Conservation (phyloP, 768 basidiomycete species). For the Hypholoma fasciculare region DNA sequence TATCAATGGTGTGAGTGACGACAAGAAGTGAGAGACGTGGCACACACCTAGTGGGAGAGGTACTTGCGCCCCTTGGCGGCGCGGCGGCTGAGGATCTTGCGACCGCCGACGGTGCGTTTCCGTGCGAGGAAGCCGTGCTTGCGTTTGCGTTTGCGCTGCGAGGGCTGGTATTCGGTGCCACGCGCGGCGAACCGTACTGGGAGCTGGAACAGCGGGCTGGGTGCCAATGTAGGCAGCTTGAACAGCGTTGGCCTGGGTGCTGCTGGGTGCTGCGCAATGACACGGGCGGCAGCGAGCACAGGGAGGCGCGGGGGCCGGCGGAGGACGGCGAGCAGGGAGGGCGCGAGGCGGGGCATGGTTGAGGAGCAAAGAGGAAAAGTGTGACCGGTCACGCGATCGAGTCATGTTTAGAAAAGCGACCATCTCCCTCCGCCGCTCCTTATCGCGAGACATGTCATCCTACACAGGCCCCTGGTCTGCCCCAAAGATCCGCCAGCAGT, state of each 20-base stretch:
- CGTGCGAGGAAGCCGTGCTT: constrained; percentile 90
- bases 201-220: constrained; percentile 38
- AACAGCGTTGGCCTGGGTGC: constrained; percentile 29
- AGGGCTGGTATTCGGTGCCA: constrained; percentile 96
- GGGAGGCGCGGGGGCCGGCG: constrained; percentile 27
- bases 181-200: constrained; percentile 66
- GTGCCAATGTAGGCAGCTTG: neutral
- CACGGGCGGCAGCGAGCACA: constrained; percentile 14
- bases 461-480: constrained; percentile 72
- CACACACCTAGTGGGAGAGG: constrained; percentile 63
- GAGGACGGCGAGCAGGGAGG: constrained; percentile 35
- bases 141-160: constrained; percentile 88
- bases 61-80: constrained; percentile 75
- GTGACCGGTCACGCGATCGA: constrained; percentile 19
- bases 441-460: constrained; percentile 36
- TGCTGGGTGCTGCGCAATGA: constrained; percentile 20
- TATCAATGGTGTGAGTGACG: neutral
- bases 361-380: constrained; percentile 6
- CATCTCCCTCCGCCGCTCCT: constrained; percentile 16
- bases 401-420: constrained; percentile 20
- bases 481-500: constrained; percentile 80
- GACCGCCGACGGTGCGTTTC: constrained; percentile 65
- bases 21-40: neutral
- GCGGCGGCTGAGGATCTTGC: constrained; percentile 71
- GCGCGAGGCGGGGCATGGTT: constrained; percentile 46